phyloP scores from a whole-genome alignment of 2,329 filamentous ascomycete species.

The Stagonosporopsis tanaceti region DNA sequence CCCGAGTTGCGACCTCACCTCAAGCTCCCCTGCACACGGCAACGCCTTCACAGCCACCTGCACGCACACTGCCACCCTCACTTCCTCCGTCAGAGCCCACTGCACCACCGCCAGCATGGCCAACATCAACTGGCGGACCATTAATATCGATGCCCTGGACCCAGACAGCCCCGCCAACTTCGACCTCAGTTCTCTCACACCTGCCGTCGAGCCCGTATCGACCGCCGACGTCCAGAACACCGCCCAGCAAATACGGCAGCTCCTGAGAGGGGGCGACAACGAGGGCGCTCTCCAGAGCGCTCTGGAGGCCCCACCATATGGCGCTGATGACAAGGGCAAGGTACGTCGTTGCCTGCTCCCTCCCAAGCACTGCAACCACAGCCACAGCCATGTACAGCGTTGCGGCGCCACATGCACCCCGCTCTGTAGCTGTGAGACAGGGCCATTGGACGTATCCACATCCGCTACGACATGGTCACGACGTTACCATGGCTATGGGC shows the following conservation, averaged over 20 bases:
- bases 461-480: constrained; percentile 23
- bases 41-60: constrained; percentile 22
- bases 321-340: constrained; percentile 62
- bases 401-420: constrained; percentile 14
- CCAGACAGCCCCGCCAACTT: constrained; percentile 93
- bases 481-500: constrained; percentile 31
- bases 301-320: constrained; percentile 83
- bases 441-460: constrained; percentile 34
- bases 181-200: constrained; percentile 82
- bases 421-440: constrained; percentile 23
- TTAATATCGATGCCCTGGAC: constrained; percentile 91
- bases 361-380: constrained; percentile 15
- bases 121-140: constrained; percentile 76
- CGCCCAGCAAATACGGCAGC: constrained; percentile 82
- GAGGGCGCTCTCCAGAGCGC: constrained; percentile 86
- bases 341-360: constrained; percentile 48
- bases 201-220: constrained; percentile 75
- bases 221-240: constrained; percentile 81
- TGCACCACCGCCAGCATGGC: constrained; percentile 49
- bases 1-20: constrained; percentile 34
- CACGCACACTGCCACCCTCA: constrained; percentile 12
- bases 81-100: constrained; percentile 12
- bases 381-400: constrained; percentile 11
- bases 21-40: constrained; percentile 29
- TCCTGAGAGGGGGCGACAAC: constrained; percentile 84